These are phyloP conservation scores for Petasospora fabianii DNA, from an alignment of 1,139 yeast species.

Conservation along the genomic window DNA sequence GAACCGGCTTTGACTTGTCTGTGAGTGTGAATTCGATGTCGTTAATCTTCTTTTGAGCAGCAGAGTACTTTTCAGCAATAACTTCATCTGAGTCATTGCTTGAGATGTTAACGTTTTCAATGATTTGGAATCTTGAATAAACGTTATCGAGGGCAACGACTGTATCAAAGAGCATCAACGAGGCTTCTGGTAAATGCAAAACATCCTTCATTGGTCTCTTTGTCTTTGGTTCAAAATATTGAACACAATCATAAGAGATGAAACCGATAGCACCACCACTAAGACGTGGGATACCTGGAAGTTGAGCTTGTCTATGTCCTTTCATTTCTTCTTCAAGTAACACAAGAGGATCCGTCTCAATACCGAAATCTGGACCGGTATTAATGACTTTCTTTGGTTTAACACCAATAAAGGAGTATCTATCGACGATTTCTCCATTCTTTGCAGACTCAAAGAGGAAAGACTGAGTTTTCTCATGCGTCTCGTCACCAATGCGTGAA, in stretches of 20 bases:
- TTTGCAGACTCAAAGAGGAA: constrained; percentile 85
- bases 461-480: constrained; percentile 52
- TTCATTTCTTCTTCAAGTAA: constrained; percentile 71
- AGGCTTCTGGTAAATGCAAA: constrained; percentile 83
- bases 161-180: constrained; percentile 85
- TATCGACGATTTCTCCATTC: constrained; percentile 83
- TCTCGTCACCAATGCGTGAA: constrained; percentile 60
- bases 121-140: constrained; percentile 85
- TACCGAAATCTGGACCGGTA: constrained; percentile 62
- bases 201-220: constrained; percentile 71
- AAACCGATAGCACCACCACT: constrained; percentile 98
- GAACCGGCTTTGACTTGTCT: constrained; percentile 39
- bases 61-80: constrained; percentile 47
- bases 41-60: constrained; percentile 55
- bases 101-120: constrained; percentile 63
- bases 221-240: constrained; percentile 92
- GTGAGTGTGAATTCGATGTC: constrained; percentile 51
- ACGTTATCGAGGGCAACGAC: constrained; percentile 92
- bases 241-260: constrained; percentile 92
- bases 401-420: constrained; percentile 88
- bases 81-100: constrained; percentile 37
- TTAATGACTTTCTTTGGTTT: constrained; percentile 75
- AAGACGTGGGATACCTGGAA: constrained; percentile 78
- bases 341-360: constrained; percentile 72
- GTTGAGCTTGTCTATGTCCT: constrained; percentile 60